A percentile compares a stretch with the other conserved stretches of the same genome.
Conservation (phyloP, 2,329 filamentous ascomycete species). For the Exophiala alcalophila region DNA sequence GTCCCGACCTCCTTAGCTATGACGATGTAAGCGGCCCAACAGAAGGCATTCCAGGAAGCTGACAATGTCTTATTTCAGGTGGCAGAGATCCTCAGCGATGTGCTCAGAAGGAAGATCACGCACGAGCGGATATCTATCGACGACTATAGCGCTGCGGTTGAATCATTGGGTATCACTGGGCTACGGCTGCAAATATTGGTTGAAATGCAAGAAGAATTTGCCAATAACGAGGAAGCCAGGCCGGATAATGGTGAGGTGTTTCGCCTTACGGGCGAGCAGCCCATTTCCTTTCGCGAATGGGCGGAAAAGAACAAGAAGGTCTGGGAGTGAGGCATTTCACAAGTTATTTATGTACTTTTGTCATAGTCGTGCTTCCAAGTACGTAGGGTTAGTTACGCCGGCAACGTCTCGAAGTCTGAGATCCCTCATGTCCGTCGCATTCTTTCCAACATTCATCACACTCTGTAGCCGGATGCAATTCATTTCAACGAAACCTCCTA, state of each 20-base stretch:
- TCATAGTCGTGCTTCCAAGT: too few relatives aligned
- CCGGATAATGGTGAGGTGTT: slow-evolving; percentile 6
- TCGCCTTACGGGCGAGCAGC: neutral
- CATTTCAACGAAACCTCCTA: too few relatives aligned
- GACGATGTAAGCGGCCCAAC: slow-evolving; percentile 35
- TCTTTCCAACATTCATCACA: too few relatives aligned
- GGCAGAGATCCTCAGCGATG: slow-evolving; percentile 1
- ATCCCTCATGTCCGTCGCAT: too few relatives aligned
- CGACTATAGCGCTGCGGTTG: neutral
- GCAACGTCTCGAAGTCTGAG: too few relatives aligned
- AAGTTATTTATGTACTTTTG: too few relatives aligned
- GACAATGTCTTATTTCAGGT: too few relatives aligned
- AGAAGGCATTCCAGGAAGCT: too few relatives aligned
- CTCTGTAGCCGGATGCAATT: too few relatives aligned
- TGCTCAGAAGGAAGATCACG: neutral
- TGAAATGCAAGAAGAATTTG: slow-evolving; percentile 1
- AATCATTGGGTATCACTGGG: neutral
- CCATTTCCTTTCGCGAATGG: slow-evolving; percentile 1
- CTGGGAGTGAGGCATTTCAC: too few relatives aligned
- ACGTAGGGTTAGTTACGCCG: too few relatives aligned
- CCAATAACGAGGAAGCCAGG: neutral
- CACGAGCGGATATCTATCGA: slow-evolving; percentile 1
- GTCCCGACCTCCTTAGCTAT: slow-evolving; percentile 36
- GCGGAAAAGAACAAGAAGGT: slow-evolving; percentile 3
- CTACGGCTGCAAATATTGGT: neutral